Conservation (phyloP, 192 early-diverging fungal genomes). For the Umbelopsis vinacea region DNA sequence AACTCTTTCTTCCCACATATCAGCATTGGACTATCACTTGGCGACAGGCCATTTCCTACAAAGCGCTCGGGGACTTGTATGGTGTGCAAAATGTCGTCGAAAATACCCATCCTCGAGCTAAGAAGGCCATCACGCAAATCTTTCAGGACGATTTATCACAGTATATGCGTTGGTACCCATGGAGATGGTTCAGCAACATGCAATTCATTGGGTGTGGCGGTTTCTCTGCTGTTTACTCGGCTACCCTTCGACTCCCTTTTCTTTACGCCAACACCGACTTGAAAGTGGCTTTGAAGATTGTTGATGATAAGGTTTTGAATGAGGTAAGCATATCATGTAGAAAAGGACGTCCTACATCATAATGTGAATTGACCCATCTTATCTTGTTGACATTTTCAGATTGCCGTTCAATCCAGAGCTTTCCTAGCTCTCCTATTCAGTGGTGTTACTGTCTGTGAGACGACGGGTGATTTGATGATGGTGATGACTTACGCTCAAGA, state of each 20-base stretch:
- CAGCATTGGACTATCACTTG: slow-evolving; percentile 40
- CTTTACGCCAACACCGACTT: slow-evolving; percentile 7
- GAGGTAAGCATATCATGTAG: slow-evolving; percentile 21
- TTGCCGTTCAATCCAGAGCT: slow-evolving; percentile 35
- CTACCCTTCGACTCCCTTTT: slow-evolving; percentile 25
- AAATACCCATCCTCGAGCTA: slow-evolving; percentile 28
- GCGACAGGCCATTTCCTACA: slow-evolving; percentile 35
- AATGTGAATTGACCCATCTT: background rate
- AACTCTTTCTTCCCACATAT: background rate
- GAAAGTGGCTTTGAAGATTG: slow-evolving; percentile 33
- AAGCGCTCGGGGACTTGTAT: slow-evolving; percentile 24
- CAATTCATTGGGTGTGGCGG: slow-evolving; percentile 35
- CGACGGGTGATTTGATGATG: slow-evolving; percentile 39
- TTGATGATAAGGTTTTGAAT: slow-evolving; percentile 38
- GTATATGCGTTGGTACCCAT: slow-evolving; percentile 40
- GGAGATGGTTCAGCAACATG: slow-evolving; percentile 34
- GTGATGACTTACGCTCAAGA: slow-evolving; percentile 33
- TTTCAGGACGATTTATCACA: slow-evolving; percentile 29
- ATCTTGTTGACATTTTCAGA: slow-evolving; percentile 26
- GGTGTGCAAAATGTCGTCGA: slow-evolving; percentile 14
- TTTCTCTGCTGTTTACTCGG: slow-evolving; percentile 35
- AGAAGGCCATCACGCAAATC: slow-evolving; percentile 22
- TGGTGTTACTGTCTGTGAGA: slow-evolving; percentile 37
- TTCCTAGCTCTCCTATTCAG: slow-evolving; percentile 37
- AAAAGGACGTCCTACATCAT: background rate